Evolutionary conservation across 2,329 filamentous ascomycete genomes (phyloP).

Genomic region (Nigrospora osmanthi): DNA sequence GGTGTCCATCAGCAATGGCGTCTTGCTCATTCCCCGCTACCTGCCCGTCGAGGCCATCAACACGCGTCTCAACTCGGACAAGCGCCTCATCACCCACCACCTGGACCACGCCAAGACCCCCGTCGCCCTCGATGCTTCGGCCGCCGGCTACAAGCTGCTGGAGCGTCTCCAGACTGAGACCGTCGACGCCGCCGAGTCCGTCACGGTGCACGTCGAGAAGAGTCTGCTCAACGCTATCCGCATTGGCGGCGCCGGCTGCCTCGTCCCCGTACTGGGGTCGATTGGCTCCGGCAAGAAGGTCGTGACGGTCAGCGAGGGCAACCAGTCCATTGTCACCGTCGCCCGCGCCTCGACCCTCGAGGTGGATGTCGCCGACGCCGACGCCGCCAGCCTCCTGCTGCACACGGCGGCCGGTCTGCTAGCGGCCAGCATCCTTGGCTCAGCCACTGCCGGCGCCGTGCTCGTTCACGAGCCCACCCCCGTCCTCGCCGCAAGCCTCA

Average conservation of each 20-base stretch:
- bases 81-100: not conserved
- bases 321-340: not conserved
- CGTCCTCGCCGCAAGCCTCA: not conserved
- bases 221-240: not conserved
- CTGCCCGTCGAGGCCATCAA: constrained; percentile 2
- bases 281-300: not conserved
- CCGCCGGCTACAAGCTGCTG: not conserved
- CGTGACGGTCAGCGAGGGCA: not conserved
- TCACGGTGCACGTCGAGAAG: not conserved
- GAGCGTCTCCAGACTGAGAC: not conserved
- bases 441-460: not conserved
- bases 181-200: not conserved
- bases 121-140: not conserved
- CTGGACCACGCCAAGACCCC: not conserved
- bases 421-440: not conserved
- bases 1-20: not conserved
- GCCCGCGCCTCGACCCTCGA: not conserved
- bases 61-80: constrained; percentile 9
- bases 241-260: not conserved
- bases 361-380: not conserved
- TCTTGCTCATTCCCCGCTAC: not conserved
- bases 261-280: not conserved
- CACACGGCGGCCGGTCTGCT: not conserved
- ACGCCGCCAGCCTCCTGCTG: not conserved
- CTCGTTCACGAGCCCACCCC: not conserved